Conservation (phyloP, 148 eudicot genomes). For the Vaccinium myrtillus region DNA sequence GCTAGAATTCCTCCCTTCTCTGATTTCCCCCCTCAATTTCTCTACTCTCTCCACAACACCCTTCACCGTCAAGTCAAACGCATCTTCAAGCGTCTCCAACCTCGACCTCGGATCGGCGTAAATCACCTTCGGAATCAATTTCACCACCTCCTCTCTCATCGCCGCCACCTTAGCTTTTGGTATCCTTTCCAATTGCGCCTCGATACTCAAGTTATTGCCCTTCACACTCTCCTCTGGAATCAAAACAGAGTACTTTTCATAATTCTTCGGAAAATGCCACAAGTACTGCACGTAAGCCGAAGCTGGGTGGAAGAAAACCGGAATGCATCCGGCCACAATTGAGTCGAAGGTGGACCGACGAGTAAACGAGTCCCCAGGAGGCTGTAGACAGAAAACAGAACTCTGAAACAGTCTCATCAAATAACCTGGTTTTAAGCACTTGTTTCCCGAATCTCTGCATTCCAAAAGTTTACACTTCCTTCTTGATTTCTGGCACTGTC, state of each 20-base stretch:
- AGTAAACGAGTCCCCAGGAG: conserved; percentile 79
- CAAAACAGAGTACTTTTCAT: conserved; percentile 48
- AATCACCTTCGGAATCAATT: conserved; percentile 53
- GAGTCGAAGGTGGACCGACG: conserved; percentile 71
- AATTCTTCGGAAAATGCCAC: conserved; percentile 81
- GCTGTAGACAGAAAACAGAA: conserved; percentile 75
- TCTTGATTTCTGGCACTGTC: conserved; percentile 41
- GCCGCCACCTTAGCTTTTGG: conserved; percentile 21
- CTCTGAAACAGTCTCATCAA: conserved; percentile 53
- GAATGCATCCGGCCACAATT: conserved; percentile 68
- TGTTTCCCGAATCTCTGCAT: conserved; percentile 27
- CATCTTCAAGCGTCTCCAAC: conserved; percentile 49
- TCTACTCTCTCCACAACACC: conserved; percentile 46
- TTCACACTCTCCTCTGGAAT: conserved; percentile 50
- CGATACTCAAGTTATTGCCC: conserved; percentile 36
- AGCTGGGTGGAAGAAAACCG: conserved; percentile 69
- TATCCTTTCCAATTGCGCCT: conserved; percentile 33
- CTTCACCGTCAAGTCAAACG: conserved; percentile 63
- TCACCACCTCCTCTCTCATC: conserved; percentile 65
- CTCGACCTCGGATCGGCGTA: conserved; percentile 57
- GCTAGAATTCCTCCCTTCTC: conserved; percentile 33
- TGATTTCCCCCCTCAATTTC: conserved; percentile 28
- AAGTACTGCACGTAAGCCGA: conserved; percentile 66
- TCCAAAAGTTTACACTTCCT: conserved; percentile 44
- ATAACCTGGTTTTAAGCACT: conserved; percentile 42